Evolutionary conservation across 2,329 filamentous ascomycete genomes (phyloP), one percentile per base, ranked within the genome.

Genomic region (Colletotrichum sublineola): DNA sequence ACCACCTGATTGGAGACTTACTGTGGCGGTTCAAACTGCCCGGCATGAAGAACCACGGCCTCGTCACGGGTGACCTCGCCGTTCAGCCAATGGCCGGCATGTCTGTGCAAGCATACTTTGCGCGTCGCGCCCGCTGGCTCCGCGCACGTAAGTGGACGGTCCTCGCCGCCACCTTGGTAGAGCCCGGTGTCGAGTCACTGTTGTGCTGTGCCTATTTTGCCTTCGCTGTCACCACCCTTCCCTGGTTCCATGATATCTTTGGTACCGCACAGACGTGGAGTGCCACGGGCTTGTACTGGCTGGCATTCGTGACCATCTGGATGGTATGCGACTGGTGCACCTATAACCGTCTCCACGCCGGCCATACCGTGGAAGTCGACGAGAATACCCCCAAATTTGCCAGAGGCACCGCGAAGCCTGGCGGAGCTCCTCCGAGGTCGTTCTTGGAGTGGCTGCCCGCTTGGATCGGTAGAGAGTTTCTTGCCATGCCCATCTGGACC

Each of bases 81-180:
- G 90, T 98, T 69, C 96, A 99, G 79, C 97, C 97, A 48, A 93
- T 97, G 83, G 90, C 92, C 4, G 89, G 90, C 75, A 97, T 97
- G 89, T 91, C 92, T 2, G 86, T 97, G 1, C 79, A 81, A 5
- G 91, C 93, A 38, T 98, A 97, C 79, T 87, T 94, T 57, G 93
- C 92, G 6, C 91, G 96, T 15, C 89, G 96, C 33, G 92, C 95
- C 5, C 89, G 96, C 63, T 99, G 96, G 96, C 85, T 98, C 33
- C 90, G 96, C 7, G 97, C 97, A 1, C 88, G 96, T 57, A 99
- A 99, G 81, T 98, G 94, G 85, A 98, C 96, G 0, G 96, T 99
- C 18, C 88, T 94, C 1, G 86, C 93, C 0, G 97, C 96, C 0
- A 98, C 97, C 0, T 84, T 98, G 1, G 94, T 98, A 3, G 96